Percentiles rank a stretch among this genome's conserved stretches.
phyloP scores from a whole-genome alignment of 805 yeast genomes.

The Brettanomyces custersianus region DNA sequence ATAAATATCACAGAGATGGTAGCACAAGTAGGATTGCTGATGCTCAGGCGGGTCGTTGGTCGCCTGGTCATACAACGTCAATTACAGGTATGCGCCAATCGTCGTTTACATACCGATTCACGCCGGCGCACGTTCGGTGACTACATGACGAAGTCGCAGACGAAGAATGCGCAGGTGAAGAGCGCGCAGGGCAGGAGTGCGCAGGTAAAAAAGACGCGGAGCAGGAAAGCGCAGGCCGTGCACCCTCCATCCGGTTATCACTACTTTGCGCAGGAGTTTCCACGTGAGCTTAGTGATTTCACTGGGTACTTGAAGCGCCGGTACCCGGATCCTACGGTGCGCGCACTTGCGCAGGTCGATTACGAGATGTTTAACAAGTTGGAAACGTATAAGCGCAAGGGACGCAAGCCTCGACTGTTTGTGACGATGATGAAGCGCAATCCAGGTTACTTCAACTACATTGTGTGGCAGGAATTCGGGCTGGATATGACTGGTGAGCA shows the following conservation, averaged over 20 bases:
- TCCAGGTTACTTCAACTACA: constrained; percentile 10
- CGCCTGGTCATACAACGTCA: no score
- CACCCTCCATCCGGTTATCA: constrained; percentile 15
- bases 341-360: background rate
- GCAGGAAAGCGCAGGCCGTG: no score
- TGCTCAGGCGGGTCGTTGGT: background rate
- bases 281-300: constrained; percentile 12
- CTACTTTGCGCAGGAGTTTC: constrained; percentile 13
- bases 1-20: no score
- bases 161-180: background rate
- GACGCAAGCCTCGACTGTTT: constrained; percentile 7
- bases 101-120: no score
- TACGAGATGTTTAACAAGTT: constrained; percentile 1
- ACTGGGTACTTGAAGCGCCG: constrained; percentile 5
- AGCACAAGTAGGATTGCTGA: no score
- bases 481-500: constrained; percentile 2
- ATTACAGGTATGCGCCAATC: no score
- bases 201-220: background rate
- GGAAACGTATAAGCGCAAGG: constrained; percentile 5
- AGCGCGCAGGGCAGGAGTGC: background rate
- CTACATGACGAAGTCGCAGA: constrained; percentile 1
- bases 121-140: no score
- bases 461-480: constrained; percentile 4
- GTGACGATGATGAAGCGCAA: constrained; percentile 18
- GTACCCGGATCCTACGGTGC: background rate